Evolutionary conservation across 768 basidiomycete species (phyloP), one percentile per base, ranked within the genome.

Genomic region (Leucosporidium yakuticum): DNA sequence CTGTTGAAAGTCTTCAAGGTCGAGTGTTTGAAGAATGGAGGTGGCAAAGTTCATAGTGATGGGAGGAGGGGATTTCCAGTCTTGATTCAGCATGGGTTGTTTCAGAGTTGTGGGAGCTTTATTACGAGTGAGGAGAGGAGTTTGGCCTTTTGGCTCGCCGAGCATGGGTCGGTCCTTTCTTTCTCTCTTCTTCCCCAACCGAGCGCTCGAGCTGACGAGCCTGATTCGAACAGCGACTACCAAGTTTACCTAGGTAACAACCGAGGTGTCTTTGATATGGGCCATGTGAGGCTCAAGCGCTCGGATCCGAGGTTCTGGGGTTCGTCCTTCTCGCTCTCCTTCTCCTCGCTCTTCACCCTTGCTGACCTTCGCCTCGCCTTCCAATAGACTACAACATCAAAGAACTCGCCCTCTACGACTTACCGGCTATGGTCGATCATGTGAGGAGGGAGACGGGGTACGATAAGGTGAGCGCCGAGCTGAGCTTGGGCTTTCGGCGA

Each of bases 111-210:
- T 27, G 83, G 83, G 27, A 79, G 77, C 44, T 83, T 83, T 76
- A 79, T 83, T 67, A 83, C 83, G 1, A 81, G 80, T 9, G 83
- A 83, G 73, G 83, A 83, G 55, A 77, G 83, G 20, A 80, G 79
- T 29, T 73, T 83, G 50, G 83, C 83, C 2, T 83, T 83, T 75
- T 83, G 83, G 83, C 76, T 83, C 12, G 80, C 82, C 21, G 79
- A 80, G 63, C 80, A 83, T 51, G 82, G 75, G 74, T 73, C 21
- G 55, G 65, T 39, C 4, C 4, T 1, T 21, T 49, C 25, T 39
- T 17, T 29, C 39, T 15, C 39, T 21, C 34, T 19, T 32, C 4
- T 47, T 23, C 39, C 17, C n/a, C n/a, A n/a, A 25, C 3, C 8
- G 29, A 11, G 3, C 14, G 29, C 15, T 2, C 17, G n/a, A 12